Conservation (phyloP, 192 early-diverging fungal genomes). For the Helicostylum pulchrum region DNA sequence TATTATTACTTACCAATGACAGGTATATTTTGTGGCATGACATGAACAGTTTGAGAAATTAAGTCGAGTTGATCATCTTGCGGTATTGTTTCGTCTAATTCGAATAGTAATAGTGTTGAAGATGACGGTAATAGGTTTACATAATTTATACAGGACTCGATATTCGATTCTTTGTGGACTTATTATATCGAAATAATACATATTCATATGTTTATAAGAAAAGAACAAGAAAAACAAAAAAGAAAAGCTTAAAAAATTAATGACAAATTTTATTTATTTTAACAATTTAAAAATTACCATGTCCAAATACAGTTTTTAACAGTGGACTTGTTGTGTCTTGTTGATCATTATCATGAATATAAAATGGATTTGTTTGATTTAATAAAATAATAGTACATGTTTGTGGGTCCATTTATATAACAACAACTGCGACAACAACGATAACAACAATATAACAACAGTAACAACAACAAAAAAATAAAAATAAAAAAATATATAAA, state of each 20-base stretch:
- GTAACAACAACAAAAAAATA: too few species aligned
- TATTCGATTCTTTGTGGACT: constrained; percentile 12
- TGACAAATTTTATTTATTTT: too few species aligned
- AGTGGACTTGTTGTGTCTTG: not conserved
- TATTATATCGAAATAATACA: not conserved
- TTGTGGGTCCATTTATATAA: constrained; percentile 4
- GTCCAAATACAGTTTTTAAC: constrained; percentile 9
- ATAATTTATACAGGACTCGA: constrained; percentile 16
- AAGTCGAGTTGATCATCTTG: not conserved
- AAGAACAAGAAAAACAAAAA: not conserved
- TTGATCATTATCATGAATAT: constrained; percentile 12
- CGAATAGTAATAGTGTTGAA: constrained; percentile 7
- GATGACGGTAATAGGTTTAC: constrained; percentile 12
- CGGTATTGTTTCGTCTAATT: constrained; percentile 11
- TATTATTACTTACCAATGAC: constrained; percentile 7
- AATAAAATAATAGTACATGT: constrained; percentile 15
- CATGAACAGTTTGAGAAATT: constrained; percentile 9
- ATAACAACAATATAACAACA: too few species aligned
- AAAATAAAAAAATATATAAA: too few species aligned
- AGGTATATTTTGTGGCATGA: constrained; percentile 1
- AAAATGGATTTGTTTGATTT: constrained; percentile 5
- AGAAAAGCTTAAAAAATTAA: not conserved
- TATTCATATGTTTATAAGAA: too few species aligned
- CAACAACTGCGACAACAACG: too few species aligned
- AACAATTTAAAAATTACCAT: constrained; percentile 9